Evolutionary conservation across 106 monocot species (phyloP), one percentile per base, ranked within the genome.

Genomic region (Dactylorhiza incarnata): DNA sequence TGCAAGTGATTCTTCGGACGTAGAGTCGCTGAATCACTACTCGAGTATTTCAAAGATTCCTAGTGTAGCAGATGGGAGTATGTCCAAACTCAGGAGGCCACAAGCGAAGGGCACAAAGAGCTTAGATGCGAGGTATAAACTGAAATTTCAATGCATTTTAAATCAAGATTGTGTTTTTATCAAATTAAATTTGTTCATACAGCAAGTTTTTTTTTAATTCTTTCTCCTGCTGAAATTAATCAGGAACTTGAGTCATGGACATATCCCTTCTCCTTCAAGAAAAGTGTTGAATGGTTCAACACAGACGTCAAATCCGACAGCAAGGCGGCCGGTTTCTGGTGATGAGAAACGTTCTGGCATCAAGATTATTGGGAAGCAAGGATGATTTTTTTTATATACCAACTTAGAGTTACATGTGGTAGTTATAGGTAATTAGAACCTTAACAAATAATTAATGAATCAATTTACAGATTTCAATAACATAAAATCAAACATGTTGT

Each of bases 1-100:
- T n/a, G 87, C 85, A 17, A 89, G 85, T 65, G 81, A 87, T 76
- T 89, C 89, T 55, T 93, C 87, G 2, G 92, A 93, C 65, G 72
- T 74, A 44, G 92, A 89, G 76, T 19, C 77, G 72, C 49, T 74
- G 14, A 85, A 74, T 72, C 89, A 81, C 44, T 87, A 81, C 44
- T 80, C 45, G 51, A 85, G 63, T 82, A 68, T 70, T 15, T 69
- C 86, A 26, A 85, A 84, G 56, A 63, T 26, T 24, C 70, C 66
- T 23, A 59, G 70, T 7, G 15, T 19, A 2, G 47, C 22, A 9
- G 84, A 76, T 74, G 80, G 72, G 16, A 45, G 67, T 66, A 82
- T 52, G 9, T 82, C 88, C 50, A 84, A 51, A 53, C 43, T 81
- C 19, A 85, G 75, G 79, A 78, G 72, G 66, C 77, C 88, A 67